Evolutionary conservation across 495 filamentous ascomycete species (phyloP).

Genomic region (Aspergillus sclerotiicarbonarius): DNA sequence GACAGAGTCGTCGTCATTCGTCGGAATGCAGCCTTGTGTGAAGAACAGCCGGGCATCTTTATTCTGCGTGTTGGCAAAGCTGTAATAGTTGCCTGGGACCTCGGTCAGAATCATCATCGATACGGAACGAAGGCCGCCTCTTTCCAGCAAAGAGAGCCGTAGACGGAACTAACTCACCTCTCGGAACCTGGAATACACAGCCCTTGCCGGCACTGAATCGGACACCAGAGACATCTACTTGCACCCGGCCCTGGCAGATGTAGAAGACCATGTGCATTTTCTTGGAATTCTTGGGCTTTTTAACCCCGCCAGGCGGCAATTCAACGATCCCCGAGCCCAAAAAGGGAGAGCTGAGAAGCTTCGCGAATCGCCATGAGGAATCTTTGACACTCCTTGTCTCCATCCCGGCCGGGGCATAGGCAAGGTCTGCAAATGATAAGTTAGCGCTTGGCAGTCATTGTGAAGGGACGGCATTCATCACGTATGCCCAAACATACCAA

Average conservation of each 20-base stretch:
- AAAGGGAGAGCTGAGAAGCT: slow-evolving; percentile 78
- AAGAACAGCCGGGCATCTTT: slow-evolving; percentile 77
- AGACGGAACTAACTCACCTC: slow-evolving; percentile 62
- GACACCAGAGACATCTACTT: slow-evolving; percentile 69
- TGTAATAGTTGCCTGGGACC: slow-evolving; percentile 74
- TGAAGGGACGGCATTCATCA: background rate
- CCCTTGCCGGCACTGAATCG: slow-evolving; percentile 80
- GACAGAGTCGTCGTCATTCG: slow-evolving; percentile 27
- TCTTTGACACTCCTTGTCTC: slow-evolving; percentile 70
- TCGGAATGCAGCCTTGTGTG: slow-evolving; percentile 68
- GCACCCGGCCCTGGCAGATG: slow-evolving; percentile 74
- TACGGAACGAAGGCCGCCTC: background rate
- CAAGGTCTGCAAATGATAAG: slow-evolving; percentile 53
- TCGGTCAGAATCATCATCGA: slow-evolving; percentile 2
- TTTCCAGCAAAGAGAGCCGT: background rate
- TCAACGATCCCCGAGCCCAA: slow-evolving; percentile 88
- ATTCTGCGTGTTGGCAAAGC: slow-evolving; percentile 69
- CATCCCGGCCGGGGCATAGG: slow-evolving; percentile 72
- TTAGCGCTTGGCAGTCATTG: slow-evolving; percentile 13
- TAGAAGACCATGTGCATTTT: slow-evolving; percentile 97
- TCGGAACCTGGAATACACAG: slow-evolving; percentile 87
- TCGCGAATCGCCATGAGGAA: slow-evolving; percentile 79
- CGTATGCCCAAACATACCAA: slow-evolving; percentile 39
- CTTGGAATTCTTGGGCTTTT: slow-evolving; percentile 83
- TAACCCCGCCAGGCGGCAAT: slow-evolving; percentile 73